These are phyloP conservation scores for Nosema muscidifuracis DNA, from an alignment of 371 early-diverging fungal genomes.

Conservation along the genomic window DNA sequence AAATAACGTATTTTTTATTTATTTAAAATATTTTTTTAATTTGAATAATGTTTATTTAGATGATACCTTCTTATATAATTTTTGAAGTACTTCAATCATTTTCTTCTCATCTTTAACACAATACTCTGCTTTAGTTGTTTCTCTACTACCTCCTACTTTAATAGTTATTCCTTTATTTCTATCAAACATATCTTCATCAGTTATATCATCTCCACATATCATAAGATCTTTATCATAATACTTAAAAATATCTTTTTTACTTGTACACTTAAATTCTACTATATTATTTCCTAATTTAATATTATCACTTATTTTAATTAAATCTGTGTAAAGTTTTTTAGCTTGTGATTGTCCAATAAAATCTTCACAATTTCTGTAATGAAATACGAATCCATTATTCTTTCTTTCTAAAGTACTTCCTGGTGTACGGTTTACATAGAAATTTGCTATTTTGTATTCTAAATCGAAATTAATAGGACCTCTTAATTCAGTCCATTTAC, in stretches of 20 bases:
- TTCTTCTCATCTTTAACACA: slow-evolving; percentile 5
- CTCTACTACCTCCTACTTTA: slow-evolving; percentile 30
- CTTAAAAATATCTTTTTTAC: slow-evolving; percentile 52
- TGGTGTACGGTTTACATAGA: slow-evolving; percentile 56
- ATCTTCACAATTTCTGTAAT: slow-evolving; percentile 48
- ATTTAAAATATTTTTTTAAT: no score
- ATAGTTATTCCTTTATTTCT: slow-evolving; percentile 28
- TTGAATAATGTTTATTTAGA: not conserved
- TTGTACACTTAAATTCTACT: slow-evolving; percentile 52
- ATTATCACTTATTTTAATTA: slow-evolving; percentile 10
- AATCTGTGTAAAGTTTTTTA: slow-evolving; percentile 33
- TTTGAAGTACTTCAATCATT: not conserved
- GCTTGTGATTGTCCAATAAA: slow-evolving; percentile 25
- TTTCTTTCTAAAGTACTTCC: slow-evolving; percentile 60
- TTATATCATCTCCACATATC: slow-evolving; percentile 61
- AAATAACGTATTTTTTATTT: no score
- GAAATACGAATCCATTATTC: slow-evolving; percentile 58
- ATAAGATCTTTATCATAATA: slow-evolving; percentile 37
- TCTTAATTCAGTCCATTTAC: slow-evolving; percentile 40
- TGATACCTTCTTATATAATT: not conserved
- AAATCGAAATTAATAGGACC: not conserved
- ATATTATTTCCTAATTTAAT: slow-evolving; percentile 57
- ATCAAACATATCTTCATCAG: slow-evolving; percentile 63
- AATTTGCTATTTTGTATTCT: slow-evolving; percentile 38
- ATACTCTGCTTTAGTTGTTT: slow-evolving; percentile 1